Evolutionary conservation across 164 flowering plant species (phyloP), one percentile per base, ranked within the genome.

Genomic region (Akebia trifoliata): DNA sequence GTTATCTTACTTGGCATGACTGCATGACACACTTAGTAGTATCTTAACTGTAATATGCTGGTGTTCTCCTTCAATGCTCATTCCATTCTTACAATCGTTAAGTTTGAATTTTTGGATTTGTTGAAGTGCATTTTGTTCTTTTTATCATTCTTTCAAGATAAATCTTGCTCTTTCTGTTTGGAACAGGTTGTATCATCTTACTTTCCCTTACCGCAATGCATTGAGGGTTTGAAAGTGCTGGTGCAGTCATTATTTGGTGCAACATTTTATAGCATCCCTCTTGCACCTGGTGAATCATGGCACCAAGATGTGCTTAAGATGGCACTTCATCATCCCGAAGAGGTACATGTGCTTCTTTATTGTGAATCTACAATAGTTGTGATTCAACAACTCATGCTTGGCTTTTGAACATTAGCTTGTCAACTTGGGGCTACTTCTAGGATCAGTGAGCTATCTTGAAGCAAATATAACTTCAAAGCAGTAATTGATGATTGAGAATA

Each of bases 251-350:
- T 93, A 61, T 90, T 90, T 81, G 96, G 97, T 37, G 89, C 87
- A 35, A 86, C 82, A 36, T 81, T 80, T 70, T 67, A 48, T 29
- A 58, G 50, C 43, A 69, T 84, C 46, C 92, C 94, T 37, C 65
- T 87, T 61, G 86, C 84, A 60, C 89, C 81, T 14, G 96, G 97
- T 62, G 99, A 93, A 86, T 77, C 96, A 53, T 93, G 99, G 99
- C 95, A 93, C 67, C 85, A 84, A 10, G 85, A 80, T 70, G 97
- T 93, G 75, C 74, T 87, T 42, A 93, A 93, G 67, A 59, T 90
- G 83, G 75, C 84, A 48, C 83, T 93, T 51, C 82, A 81, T 72
- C 96, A 86, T 69, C 95, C 97, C 22, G 82, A 90, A 53, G 99
- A 93, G 96, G 99, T 87, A 80, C 18, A 29, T 68, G 26, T 30